Evolutionary conservation across 768 basidiomycete species (phyloP), one percentile per base, ranked within the genome.

Genomic region (Russula sp.): DNA sequence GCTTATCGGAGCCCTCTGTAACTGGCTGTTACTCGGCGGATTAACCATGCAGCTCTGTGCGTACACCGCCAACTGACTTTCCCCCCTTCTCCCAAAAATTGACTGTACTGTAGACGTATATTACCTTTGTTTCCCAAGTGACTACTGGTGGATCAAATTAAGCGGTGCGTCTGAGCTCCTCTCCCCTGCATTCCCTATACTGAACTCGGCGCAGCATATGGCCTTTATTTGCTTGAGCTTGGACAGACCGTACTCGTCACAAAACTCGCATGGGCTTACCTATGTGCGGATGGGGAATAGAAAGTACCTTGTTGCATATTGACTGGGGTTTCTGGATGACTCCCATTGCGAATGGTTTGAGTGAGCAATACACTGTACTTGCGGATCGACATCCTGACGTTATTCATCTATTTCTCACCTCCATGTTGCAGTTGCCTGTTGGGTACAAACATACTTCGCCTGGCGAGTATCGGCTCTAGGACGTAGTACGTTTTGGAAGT

Each of bases 371-470:
- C 5, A 10, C 34, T 10, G 11, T 36, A 20, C 11, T 28, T 18
- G 1, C 6, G 46, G 46, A 10, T 22, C 13, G 16, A 13, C 30
- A 24, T 54, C 44, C 14, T 9, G 34, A 28, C 16, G n/a, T 1
- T 16, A n/a, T 20, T 6, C 10, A 34, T n/a, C 10, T 5, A 22
- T 18, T 9, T 0, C 16, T 26, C 6, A 16, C 32, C 30, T 34
- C 20, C 30, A 11, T 10, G 14, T 42, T 28, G 14, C 48, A 63
- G 62, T 57, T 63, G 16, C 62, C 6, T 2, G 22, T 9, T 50
- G 36, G 56, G 56, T 63, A 20, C 55, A 63, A 20, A 51, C 51
- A 24, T 63, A 57, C n/a, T 63, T 57, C 42, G 62, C 62, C 10
- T 51, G 49, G 55, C 36, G 62, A 24, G 30, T 63, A 6, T 57